phyloP scores from a whole-genome alignment of 768 basidiomycete species.

The Serendipita vermifera region DNA sequence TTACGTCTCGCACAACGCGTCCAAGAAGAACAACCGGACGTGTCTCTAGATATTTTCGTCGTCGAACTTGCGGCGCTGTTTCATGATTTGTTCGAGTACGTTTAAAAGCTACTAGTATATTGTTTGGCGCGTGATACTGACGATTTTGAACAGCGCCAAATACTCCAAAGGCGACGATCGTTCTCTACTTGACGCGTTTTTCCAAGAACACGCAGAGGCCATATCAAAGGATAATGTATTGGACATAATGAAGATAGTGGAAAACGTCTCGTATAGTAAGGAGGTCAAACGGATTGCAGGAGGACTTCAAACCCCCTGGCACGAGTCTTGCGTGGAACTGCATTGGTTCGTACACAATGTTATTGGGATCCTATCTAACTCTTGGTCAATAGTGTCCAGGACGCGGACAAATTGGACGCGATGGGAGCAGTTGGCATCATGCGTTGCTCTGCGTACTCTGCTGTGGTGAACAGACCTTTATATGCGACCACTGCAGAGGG shows the following conservation, averaged over 20 bases:
- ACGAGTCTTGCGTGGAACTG: slow-evolving; percentile 56
- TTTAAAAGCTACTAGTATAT: not conserved
- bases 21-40: slow-evolving; percentile 17
- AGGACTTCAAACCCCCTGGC: slow-evolving; percentile 52
- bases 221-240: slow-evolving; percentile 47
- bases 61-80: slow-evolving; percentile 80
- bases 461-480: slow-evolving; percentile 31
- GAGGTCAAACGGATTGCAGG: slow-evolving; percentile 52
- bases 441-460: slow-evolving; percentile 55
- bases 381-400: slow-evolving; percentile 40
- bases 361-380: not conserved
- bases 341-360: slow-evolving; percentile 32
- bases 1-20: slow-evolving; percentile 45
- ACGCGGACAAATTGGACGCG: slow-evolving; percentile 66
- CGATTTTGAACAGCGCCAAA: not conserved
- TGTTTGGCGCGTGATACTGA: not conserved
- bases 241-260: slow-evolving; percentile 46
- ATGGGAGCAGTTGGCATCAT: slow-evolving; percentile 69
- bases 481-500: not conserved
- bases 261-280: slow-evolving; percentile 75
- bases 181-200: no score
- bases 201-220: slow-evolving; percentile 43
- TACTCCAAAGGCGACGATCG: not conserved
- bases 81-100: slow-evolving; percentile 62
- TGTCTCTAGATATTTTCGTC: slow-evolving; percentile 50